A percentile compares a stretch with the other conserved stretches of the same genome.
Evolutionary conservation across 306 rosid genomes (phyloP).

Genomic region (Glycine soja): DNA sequence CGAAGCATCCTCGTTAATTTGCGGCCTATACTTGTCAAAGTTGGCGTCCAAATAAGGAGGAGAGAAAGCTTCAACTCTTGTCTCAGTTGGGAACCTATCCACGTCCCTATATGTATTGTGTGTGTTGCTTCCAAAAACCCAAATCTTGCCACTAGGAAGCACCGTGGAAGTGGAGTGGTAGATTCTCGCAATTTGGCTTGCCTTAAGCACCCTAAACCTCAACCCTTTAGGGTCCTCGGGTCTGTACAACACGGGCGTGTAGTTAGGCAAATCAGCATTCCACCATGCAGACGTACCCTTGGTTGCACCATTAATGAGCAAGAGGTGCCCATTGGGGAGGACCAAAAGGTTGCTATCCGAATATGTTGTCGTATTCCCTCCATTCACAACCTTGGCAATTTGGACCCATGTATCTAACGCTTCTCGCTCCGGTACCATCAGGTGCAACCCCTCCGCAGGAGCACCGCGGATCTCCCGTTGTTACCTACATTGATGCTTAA

Average conservation of each 20-base stretch:
- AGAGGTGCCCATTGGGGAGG: conserved; percentile 72
- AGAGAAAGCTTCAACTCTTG: conserved; percentile 70
- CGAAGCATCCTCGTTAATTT: conserved; percentile 29
- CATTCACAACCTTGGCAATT: conserved; percentile 60
- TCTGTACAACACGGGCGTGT: conserved; percentile 57
- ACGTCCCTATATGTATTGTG: conserved; percentile 56
- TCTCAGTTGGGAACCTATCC: conserved; percentile 72
- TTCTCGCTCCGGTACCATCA: conserved; percentile 70
- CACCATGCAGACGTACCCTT: conserved; percentile 78
- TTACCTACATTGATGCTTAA: conserved; percentile 51
- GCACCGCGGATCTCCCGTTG: conserved; percentile 76
- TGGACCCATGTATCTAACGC: conserved; percentile 52
- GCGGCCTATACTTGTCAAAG: conserved; percentile 47
- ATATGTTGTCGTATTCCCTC: conserved; percentile 51
- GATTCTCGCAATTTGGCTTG: conserved; percentile 69
- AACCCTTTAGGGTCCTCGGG: conserved; percentile 46
- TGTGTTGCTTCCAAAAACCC: conserved; percentile 76
- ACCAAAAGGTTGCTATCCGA: conserved; percentile 60
- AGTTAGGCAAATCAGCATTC: conserved; percentile 74
- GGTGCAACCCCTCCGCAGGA: conserved; percentile 75
- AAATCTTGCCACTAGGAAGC: conserved; percentile 71
- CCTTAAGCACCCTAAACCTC: conserved; percentile 55
- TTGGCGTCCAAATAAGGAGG: conserved; percentile 73
- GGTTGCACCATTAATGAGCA: conserved; percentile 76
- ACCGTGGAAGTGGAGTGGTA: conserved; percentile 71